These are phyloP conservation scores for Carex arenaria DNA, from an alignment of 202 grass and related monocot genomes.

Conservation along the genomic window DNA sequence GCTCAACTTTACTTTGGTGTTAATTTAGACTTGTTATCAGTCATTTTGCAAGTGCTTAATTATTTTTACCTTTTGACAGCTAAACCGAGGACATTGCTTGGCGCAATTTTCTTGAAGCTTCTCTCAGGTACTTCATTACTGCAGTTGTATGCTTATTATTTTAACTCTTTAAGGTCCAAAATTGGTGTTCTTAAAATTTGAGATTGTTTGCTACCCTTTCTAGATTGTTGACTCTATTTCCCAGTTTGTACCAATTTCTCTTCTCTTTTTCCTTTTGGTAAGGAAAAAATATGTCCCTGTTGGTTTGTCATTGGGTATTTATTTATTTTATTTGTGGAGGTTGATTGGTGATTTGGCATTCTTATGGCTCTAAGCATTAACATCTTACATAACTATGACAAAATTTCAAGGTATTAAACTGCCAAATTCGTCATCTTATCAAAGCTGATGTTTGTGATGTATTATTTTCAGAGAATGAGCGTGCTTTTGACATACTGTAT, in stretches of 20 bases:
- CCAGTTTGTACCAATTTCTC: constrained; percentile 9
- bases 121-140: constrained; percentile 59
- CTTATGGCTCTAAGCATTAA: neutral
- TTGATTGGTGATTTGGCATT: neutral
- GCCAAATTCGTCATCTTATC: neutral
- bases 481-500: constrained; percentile 90
- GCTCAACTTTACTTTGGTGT: constrained; percentile 22
- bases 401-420: neutral
- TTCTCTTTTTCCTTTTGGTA: constrained; percentile 15
- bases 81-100: constrained; percentile 82
- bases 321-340: constrained; percentile 3
- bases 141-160: constrained; percentile 16
- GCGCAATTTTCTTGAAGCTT: constrained; percentile 97
- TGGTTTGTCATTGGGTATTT: neutral
- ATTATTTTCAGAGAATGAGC: constrained; percentile 63
- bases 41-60: neutral
- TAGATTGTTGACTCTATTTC: neutral
- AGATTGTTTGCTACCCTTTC: constrained; percentile 3
- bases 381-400: constrained; percentile 10
- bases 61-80: constrained; percentile 37
- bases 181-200: neutral
- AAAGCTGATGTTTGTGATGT: neutral
- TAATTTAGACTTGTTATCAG: neutral
- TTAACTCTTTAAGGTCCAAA: neutral
- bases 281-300: neutral